These are phyloP conservation scores for Monosporascus sp. DNA, from an alignment of 2,329 filamentous ascomycete species.

Conservation along the genomic window DNA sequence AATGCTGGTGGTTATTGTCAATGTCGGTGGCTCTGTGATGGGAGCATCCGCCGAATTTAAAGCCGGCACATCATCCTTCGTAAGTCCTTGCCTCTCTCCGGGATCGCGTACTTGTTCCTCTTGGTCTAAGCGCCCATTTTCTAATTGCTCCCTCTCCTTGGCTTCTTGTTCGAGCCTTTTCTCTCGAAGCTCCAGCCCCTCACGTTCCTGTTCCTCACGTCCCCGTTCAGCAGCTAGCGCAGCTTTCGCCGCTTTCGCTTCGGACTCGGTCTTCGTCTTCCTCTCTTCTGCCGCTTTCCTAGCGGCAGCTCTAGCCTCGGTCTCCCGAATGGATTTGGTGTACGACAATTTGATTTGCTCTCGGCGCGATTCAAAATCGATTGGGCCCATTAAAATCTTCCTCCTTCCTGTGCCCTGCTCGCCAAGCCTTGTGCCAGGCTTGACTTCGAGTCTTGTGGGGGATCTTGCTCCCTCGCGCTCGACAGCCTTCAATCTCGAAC, in stretches of 20 bases:
- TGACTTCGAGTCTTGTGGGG: conserved; percentile 27
- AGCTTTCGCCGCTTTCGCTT: conserved; percentile 32
- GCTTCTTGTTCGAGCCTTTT: conserved; percentile 8
- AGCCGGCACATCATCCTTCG: conserved; percentile 2
- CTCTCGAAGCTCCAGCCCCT: conserved; percentile 8
- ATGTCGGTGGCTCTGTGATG: conserved; percentile 10
- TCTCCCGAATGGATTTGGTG: conserved; percentile 75
- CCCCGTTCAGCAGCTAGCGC: conserved; percentile 30
- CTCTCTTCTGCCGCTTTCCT: conserved; percentile 48
- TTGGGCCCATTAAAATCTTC: conserved; percentile 62
- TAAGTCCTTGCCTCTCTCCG: not conserved
- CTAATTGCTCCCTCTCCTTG: conserved; percentile 1
- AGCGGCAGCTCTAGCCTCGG: conserved; percentile 51
- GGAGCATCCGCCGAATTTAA: conserved; percentile 9
- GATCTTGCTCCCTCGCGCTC: conserved; percentile 45
- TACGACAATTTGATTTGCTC: conserved; percentile 82
- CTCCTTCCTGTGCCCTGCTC: conserved; percentile 38
- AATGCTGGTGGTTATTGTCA: conserved; percentile 17
- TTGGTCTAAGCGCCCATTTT: conserved; percentile 1
- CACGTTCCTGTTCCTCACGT: conserved; percentile 16
- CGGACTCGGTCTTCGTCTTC: conserved; percentile 45
- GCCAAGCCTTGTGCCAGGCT: conserved; percentile 29
- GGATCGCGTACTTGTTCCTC: conserved; percentile 2
- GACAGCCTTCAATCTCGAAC: conserved; percentile 60
- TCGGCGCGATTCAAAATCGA: conserved; percentile 79